Evolutionary conservation across 768 basidiomycete species (phyloP).

Genomic region (Podaxis sp.): DNA sequence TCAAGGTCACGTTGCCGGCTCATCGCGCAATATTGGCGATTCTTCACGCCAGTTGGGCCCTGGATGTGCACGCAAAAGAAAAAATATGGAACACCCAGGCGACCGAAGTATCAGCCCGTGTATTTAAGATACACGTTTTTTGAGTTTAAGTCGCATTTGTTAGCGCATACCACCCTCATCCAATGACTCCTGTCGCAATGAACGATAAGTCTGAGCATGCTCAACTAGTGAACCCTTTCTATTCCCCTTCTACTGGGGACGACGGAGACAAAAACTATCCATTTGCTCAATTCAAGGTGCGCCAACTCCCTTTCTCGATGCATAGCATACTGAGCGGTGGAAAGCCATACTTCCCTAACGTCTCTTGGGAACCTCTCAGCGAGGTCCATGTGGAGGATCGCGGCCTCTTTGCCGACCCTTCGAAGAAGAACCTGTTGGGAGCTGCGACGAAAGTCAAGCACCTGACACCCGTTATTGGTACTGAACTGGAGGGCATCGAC

Average conservation of each 20-base stretch:
- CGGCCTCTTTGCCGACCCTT: constrained; percentile 65
- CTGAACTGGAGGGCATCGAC: constrained; percentile 74
- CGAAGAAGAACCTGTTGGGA: constrained; percentile 62
- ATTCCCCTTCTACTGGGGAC: constrained; percentile 58
- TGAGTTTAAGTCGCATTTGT: not conserved
- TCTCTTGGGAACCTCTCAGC: constrained; percentile 64
- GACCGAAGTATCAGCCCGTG: not conserved
- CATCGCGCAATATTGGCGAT: constrained; percentile 16
- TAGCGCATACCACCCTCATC: not conserved
- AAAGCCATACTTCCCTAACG: constrained; percentile 63
- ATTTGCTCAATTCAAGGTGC: constrained; percentile 60
- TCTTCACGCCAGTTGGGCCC: constrained; percentile 20
- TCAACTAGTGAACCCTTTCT: constrained; percentile 61
- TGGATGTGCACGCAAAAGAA: not conserved
- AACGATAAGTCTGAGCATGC: constrained; percentile 16
- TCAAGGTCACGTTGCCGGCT: constrained; percentile 15
- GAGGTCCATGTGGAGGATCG: constrained; percentile 64
- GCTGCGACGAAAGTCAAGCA: constrained; percentile 69
- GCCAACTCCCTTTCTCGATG: constrained; percentile 6
- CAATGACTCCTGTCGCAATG: constrained; percentile 55
- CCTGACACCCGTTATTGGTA: constrained; percentile 72
- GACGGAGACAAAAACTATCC: constrained; percentile 52
- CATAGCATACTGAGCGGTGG: not conserved
- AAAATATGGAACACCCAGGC: not conserved
- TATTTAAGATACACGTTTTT: not conserved